Evolutionary conservation across 73 alveolate genomes (phyloP).

Genomic region (Paramecium octaurelia): DNA sequence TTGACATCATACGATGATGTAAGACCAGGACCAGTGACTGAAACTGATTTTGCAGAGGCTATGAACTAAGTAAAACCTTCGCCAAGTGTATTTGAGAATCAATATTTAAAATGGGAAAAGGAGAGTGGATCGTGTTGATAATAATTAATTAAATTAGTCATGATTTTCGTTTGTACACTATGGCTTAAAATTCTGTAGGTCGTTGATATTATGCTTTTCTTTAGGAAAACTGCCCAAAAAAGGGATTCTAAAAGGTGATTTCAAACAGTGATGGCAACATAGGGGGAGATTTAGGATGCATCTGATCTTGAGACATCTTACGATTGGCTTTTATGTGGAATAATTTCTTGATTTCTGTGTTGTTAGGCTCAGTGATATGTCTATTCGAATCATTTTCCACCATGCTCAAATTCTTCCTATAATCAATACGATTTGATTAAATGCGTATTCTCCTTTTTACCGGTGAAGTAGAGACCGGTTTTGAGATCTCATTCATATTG

Average conservation of each 20-base stretch:
- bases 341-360: background rate
- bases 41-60: slow-evolving; percentile 87
- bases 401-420: background rate
- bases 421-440: background rate
- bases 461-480: slow-evolving; percentile 7
- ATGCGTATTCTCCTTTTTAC: background rate
- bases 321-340: background rate
- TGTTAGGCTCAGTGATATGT: background rate
- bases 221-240: slow-evolving; percentile 3
- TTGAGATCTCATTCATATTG: background rate
- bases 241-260: slow-evolving; percentile 21
- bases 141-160: slow-evolving; percentile 36
- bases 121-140: slow-evolving; percentile 91
- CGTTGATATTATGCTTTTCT: background rate
- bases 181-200: slow-evolving; percentile 30
- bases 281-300: slow-evolving; percentile 45
- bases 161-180: slow-evolving; percentile 7
- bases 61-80: slow-evolving; percentile 88
- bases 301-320: slow-evolving; percentile 3
- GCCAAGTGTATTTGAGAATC: slow-evolving; percentile 74
- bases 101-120: slow-evolving; percentile 94
- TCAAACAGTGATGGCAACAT: slow-evolving; percentile 5
- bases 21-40: slow-evolving; percentile 86
- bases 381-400: background rate
- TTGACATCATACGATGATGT: background rate